A percentile compares a stretch with the other conserved stretches of the same genome.
These are phyloP conservation scores for Agastache rugosa DNA, from an alignment of 257 asterid species.

Conservation along the genomic window DNA sequence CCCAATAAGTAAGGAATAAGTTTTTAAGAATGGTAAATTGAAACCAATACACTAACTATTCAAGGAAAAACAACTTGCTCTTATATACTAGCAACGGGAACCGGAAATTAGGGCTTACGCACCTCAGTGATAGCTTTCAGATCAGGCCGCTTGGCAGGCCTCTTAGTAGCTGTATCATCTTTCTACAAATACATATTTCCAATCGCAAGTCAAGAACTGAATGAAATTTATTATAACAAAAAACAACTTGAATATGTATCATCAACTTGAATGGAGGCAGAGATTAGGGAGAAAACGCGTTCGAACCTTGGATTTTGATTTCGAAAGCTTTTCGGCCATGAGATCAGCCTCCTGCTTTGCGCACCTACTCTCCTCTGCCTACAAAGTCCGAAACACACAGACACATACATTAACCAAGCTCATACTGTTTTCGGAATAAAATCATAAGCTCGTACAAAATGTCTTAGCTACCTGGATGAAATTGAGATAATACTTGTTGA, in stretches of 20 bases:
- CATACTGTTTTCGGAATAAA: not conserved
- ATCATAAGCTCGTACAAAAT: not conserved
- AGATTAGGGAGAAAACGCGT: not conserved
- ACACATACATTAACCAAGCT: not conserved
- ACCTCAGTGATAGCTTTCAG: conserved; percentile 83
- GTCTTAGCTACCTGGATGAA: conserved; percentile 61
- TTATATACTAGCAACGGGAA: not conserved
- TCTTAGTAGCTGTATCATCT: conserved; percentile 35
- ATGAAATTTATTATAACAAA: too few relatives aligned
- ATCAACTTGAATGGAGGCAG: not conserved
- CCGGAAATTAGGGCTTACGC: conserved; percentile 28
- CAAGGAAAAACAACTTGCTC: not conserved
- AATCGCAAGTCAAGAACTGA: conserved; percentile 16
- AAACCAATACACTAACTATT: not conserved
- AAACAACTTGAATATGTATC: too few relatives aligned
- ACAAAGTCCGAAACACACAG: not conserved
- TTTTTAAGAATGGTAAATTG: not conserved
- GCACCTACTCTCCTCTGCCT: conserved; percentile 74
- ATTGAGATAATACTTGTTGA: conserved; percentile 68
- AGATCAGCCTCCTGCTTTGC: conserved; percentile 39
- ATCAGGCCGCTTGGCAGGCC: conserved; percentile 72
- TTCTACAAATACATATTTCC: conserved; percentile 51
- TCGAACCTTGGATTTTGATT: conserved; percentile 55
- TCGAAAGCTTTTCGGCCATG: conserved; percentile 22
- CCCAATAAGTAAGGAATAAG: not conserved